These are phyloP conservation scores for Pichia cactophila DNA, from an alignment of 1,139 yeast genomes.

Conservation along the genomic window DNA sequence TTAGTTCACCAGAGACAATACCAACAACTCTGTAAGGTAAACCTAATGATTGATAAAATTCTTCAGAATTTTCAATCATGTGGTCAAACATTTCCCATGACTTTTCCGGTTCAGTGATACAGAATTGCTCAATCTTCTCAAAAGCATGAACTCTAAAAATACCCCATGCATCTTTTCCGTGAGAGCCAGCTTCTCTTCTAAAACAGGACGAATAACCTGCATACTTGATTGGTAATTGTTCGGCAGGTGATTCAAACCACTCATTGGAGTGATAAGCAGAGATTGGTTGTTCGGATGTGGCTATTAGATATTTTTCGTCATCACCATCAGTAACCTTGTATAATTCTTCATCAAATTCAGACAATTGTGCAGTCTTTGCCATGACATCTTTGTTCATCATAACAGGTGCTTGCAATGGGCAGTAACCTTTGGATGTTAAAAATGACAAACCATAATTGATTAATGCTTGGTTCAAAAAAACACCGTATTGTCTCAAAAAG, in stretches of 20 bases:
- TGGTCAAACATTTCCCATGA: slow-evolving; percentile 96
- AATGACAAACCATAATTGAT: slow-evolving; percentile 91
- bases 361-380: slow-evolving; percentile 98
- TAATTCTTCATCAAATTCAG: slow-evolving; percentile 95
- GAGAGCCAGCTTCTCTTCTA: slow-evolving; percentile 99
- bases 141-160: slow-evolving; percentile 98
- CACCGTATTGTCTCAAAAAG: slow-evolving; percentile 91
- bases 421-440: slow-evolving; percentile 69
- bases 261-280: slow-evolving; percentile 96
- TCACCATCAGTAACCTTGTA: slow-evolving; percentile 96
- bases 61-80: slow-evolving; percentile 89
- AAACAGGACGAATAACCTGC: slow-evolving; percentile 98
- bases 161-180: slow-evolving; percentile 99
- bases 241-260: slow-evolving; percentile 97
- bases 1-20: slow-evolving; percentile 96
- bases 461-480: slow-evolving; percentile 93
- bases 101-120: slow-evolving; percentile 92
- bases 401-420: slow-evolving; percentile 95
- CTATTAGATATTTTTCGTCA: slow-evolving; percentile 95
- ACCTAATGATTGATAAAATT: slow-evolving; percentile 84
- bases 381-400: slow-evolving; percentile 99
- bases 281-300: slow-evolving; percentile 98
- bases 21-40: slow-evolving; percentile 96
- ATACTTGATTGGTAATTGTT: slow-evolving; percentile 90
- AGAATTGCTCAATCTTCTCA: slow-evolving; percentile 96